Base-by-base conservation (phyloP, 2,329 filamentous ascomycete genomes). In the Fusarium metavorans region DNA sequence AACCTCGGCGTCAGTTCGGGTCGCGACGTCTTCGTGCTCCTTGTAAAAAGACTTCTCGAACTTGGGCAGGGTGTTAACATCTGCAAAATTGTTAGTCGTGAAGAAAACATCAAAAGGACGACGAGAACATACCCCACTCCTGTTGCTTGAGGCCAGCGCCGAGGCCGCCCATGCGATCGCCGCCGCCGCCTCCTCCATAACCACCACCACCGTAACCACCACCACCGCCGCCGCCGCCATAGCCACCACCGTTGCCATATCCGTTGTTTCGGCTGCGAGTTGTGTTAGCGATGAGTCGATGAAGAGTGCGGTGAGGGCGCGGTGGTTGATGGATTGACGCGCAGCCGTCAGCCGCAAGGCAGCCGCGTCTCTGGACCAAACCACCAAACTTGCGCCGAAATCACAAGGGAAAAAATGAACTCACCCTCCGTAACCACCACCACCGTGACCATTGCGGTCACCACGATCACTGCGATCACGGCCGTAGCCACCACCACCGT, bases 31-130 rank as follows among this genome's bases (percentile, higher is more conserved):
- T 35, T 92, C 89, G 82, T 97, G 92, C 86, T 98, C 97, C 88
- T 98, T 98, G 91, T 99, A 99, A 87, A 99, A 99, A 10, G 94
- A 95, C 87, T 99, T 99, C 84, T 99, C 97, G 86, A 99, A 99
- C 85, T 98, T 98, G 79, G 97, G 96, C 54, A 99, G 82, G 8
- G 92, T 84, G 80, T 84, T 88, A 64, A 97, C 80, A 82, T 99
- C 97, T 97, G 76, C 23, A 41, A 8, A 25, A 50, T 20, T 7
- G 68, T 82, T 79, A 82, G 79, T 67, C 71, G 50, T 69, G n/a
- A 66, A 56, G 66, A 48, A 74, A 59, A 67, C 73, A 83, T 77
- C 81, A 79, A 74, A 72, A 63, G 69, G 60, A 69, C 41, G 30
- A 70, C 50, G 10, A 35, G 70, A 74, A 70, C 92, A 84, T 87